These are phyloP conservation scores for Leccinum pellstonianum DNA, from an alignment of 768 basidiomycete species.

Conservation along the genomic window DNA sequence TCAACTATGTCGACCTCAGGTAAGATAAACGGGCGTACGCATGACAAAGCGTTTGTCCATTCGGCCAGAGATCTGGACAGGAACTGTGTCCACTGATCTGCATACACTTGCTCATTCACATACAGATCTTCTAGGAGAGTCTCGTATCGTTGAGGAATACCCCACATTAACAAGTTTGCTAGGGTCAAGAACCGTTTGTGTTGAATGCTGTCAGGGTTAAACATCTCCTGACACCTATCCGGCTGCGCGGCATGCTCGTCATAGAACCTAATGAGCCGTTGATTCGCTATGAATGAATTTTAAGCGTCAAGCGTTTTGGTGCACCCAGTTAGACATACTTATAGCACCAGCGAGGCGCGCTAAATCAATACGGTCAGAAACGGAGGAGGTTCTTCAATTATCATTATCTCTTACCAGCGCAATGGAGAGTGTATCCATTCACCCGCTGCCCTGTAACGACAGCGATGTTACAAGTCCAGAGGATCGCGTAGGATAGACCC, in stretches of 20 bases:
- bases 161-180: conserved; percentile 43
- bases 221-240: conserved; percentile 50
- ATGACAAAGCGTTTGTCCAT: conserved; percentile 45
- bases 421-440: conserved; percentile 45
- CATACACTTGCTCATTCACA: conserved; percentile 55
- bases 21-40: conserved; percentile 34
- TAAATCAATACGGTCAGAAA: conserved; percentile 16
- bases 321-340: conserved; percentile 33
- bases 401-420: conserved; percentile 39
- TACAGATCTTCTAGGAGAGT: conserved; percentile 46
- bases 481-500: conserved; percentile 6
- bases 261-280: conserved; percentile 54
- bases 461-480: neutral
- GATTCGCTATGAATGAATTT: conserved; percentile 37
- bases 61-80: conserved; percentile 43
- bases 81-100: conserved; percentile 53
- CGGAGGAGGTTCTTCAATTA: too few relatives aligned
- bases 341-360: conserved; percentile 52
- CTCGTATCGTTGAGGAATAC: conserved; percentile 44
- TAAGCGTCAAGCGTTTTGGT: neutral
- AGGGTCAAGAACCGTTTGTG: conserved; percentile 35
- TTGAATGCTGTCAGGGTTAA: conserved; percentile 37
- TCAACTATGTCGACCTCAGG: neutral
- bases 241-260: conserved; percentile 56
- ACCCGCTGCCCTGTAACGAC: conserved; percentile 29